Base-by-base conservation (phyloP, 2,329 filamentous ascomycete genomes). In the Ophiostoma piceae region DNA sequence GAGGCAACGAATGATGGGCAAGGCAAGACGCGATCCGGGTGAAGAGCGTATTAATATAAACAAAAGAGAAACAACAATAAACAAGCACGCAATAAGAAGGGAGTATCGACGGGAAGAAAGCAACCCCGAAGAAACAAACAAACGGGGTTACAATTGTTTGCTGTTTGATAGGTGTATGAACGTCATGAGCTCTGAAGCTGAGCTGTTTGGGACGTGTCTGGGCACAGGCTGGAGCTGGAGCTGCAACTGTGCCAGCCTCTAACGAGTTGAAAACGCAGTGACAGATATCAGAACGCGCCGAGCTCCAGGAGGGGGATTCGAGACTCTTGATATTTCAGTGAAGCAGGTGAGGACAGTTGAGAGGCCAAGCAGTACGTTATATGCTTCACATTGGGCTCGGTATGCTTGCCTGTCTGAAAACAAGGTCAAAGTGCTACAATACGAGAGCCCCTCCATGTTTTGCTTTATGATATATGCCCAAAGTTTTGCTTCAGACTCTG, bases 131-230 rank as follows among this genome's bases (percentile, higher is more conserved):
- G 57, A 62, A 32, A 62, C 57, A 60, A 29, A 22, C 19, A 26
- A 32, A 16, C 66, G 32, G 57, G 57, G 57, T 32, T 62, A 26
- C 26, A 26, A 19, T 54, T 41, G n/a, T 11, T 67, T 14, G n/a
- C 35, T 35, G 37, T 64, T 43, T 69, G 68, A n/a, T 57, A 57
- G 51, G n/a, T 57, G 51, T 57, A 22, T 14, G 51, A 54, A 57
- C 51, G 16, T 7, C 43, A 8, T 47, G 43, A 47, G 43, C 43
- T 47, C 43, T 47, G 51, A 57, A 22, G 22, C 51, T 26, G 51
- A 29, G 51, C 22, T 26, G 51, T 57, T 57, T 57, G 51, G 51
- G 51, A 26, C 11, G 22, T 11, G 51, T 57, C 51, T 57, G 22
- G 51, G 51, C 51, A 26, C 51, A 57, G 16, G 51, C 51, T 57